Percentiles rank a stretch among this genome's conserved stretches.
Evolutionary conservation across 1,284 basidiomycete genomes (phyloP).

Genomic region (Garcileccinum viscosum): DNA sequence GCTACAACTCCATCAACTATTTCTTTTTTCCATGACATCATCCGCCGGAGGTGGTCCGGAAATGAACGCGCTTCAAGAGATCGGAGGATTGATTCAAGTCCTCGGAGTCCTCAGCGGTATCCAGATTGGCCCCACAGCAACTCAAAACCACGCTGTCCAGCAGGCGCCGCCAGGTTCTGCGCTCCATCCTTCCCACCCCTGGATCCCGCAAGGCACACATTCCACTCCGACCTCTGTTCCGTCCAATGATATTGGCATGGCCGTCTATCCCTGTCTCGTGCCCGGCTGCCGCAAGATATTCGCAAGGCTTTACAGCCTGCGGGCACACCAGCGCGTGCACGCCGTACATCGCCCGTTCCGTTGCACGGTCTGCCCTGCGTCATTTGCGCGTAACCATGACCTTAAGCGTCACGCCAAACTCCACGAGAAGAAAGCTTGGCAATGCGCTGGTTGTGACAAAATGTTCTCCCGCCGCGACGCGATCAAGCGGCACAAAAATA

Average conservation of each 20-base stretch:
- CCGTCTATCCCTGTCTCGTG: conserved; percentile 75
- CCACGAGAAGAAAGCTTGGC: conserved; percentile 73
- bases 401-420: conserved; percentile 73
- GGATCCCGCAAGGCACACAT: conserved; percentile 36
- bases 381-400: conserved; percentile 78
- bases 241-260: conserved; percentile 65
- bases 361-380: conserved; percentile 68
- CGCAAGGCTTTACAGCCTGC: conserved; percentile 67
- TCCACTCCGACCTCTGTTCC: conserved; percentile 25
- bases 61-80: conserved; percentile 68
- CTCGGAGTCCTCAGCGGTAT: conserved; percentile 77
- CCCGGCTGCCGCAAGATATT: conserved; percentile 69
- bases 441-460: conserved; percentile 73
- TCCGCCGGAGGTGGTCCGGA: conserved; percentile 58
- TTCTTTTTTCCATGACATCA: conserved; percentile 75
- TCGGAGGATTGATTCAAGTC: conserved; percentile 76
- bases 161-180: conserved; percentile 20
- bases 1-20: conserved; percentile 71
- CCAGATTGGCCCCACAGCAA: conserved; percentile 62
- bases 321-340: conserved; percentile 70
- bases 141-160: conserved; percentile 15
- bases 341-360: conserved; percentile 66
- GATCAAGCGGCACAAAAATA: conserved; percentile 74
- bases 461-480: conserved; percentile 77
- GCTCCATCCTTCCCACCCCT: conserved; percentile 40